Percentiles rank a stretch among this genome's conserved stretches.
Conservation (phyloP, 2,329 filamentous ascomycete genomes). For the Ophiostoma sp. region DNA sequence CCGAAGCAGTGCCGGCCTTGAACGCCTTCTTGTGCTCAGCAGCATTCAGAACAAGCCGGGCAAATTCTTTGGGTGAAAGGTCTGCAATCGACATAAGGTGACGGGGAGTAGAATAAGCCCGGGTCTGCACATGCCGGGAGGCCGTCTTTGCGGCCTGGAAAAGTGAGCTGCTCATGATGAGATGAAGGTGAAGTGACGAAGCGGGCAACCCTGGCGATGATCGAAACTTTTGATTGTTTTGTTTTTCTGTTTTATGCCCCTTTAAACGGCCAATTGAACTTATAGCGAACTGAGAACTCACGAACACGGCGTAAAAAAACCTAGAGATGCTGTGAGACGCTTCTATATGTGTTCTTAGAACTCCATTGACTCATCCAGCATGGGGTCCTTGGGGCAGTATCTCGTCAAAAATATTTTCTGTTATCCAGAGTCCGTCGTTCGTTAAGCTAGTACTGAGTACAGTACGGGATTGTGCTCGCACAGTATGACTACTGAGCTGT, state of each 20-base stretch:
- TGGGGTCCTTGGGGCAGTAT: background rate
- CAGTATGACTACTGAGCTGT: background rate
- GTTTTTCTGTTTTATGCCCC: background rate
- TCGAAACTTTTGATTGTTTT: background rate
- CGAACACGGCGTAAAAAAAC: background rate
- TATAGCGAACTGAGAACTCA: background rate
- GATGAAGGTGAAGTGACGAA: background rate
- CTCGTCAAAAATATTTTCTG: constrained; percentile 15
- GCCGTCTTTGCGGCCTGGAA: constrained; percentile 33
- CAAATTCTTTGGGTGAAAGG: constrained; percentile 75
- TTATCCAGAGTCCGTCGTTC: background rate
- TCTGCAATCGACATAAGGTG: constrained; percentile 93
- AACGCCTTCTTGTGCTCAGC: constrained; percentile 71
- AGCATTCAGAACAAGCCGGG: constrained; percentile 80
- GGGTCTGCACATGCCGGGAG: constrained; percentile 41
- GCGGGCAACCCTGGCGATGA: background rate
- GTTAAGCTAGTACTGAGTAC: background rate
- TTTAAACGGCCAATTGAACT: background rate
- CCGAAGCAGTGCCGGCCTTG: constrained; percentile 57
- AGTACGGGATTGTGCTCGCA: background rate
- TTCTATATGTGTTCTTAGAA: background rate
- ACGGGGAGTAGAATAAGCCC: constrained; percentile 61
- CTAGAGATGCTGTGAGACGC: background rate
- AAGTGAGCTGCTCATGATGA: constrained; percentile 30
- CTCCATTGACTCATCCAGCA: constrained; percentile 4